Percentiles rank a stretch among this genome's conserved stretches.
Conservation (phyloP, 371 early-diverging fungal species). For the Mortierella sp. region DNA sequence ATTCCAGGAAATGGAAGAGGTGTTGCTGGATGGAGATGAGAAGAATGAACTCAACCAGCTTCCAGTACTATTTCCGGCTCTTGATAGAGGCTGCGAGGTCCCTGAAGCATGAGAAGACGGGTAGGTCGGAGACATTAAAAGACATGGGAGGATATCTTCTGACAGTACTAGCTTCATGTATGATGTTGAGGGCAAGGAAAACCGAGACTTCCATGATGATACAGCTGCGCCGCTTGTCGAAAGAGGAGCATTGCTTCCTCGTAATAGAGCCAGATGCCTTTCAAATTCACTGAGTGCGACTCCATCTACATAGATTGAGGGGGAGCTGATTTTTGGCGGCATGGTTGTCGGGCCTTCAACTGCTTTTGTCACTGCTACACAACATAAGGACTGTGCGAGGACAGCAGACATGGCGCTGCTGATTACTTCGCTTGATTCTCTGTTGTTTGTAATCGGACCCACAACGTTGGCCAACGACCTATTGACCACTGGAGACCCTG, state of each 20-base stretch:
- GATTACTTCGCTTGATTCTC: too few species aligned
- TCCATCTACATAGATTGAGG: slow-evolving; percentile 23
- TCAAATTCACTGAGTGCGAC: slow-evolving; percentile 39
- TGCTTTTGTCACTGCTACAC: too few species aligned
- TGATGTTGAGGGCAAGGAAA: slow-evolving; percentile 51
- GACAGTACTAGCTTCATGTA: slow-evolving; percentile 84
- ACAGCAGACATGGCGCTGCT: too few species aligned
- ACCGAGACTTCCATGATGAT: too few species aligned
- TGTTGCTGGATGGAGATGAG: slow-evolving; percentile 1
- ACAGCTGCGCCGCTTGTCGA: too few species aligned
- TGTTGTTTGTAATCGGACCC: too few species aligned
- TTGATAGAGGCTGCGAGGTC: neutral
- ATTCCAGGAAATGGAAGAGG: slow-evolving; percentile 10
- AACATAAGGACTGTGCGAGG: too few species aligned
- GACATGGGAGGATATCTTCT: slow-evolving; percentile 90
- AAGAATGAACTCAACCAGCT: slow-evolving; percentile 31
- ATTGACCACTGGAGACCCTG: neutral
- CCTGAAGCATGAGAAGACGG: neutral
- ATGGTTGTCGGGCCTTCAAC: too few species aligned
- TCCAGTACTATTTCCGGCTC: neutral
- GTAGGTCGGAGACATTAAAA: slow-evolving; percentile 49
- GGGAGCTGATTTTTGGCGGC: too few species aligned
- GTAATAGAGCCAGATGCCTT: slow-evolving; percentile 20
- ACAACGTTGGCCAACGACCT: too few species aligned
- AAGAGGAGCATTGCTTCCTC: neutral